Conservation (phyloP, 495 filamentous ascomycete species). For the Bacidia gigantensis region DNA sequence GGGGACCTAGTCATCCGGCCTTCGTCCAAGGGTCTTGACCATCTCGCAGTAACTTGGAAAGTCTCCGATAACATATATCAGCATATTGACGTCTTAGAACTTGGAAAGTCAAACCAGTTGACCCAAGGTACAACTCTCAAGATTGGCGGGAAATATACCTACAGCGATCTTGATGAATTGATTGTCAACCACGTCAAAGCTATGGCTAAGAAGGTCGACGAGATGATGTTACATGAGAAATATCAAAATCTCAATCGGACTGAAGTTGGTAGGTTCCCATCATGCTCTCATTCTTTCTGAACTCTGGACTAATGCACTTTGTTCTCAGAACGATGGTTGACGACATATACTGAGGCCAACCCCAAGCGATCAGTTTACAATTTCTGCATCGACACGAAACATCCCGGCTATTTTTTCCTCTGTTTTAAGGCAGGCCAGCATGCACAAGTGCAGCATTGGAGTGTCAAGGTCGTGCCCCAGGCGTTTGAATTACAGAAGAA, state of each 20-base stretch:
- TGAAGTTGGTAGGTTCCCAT: conserved; percentile 80
- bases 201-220: conserved; percentile 95
- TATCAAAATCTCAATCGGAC: conserved; percentile 66
- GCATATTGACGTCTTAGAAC: conserved; percentile 91
- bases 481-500: conserved; percentile 76
- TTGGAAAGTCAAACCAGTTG: conserved; percentile 94
- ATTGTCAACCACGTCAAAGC: conserved; percentile 95
- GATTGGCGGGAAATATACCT: conserved; percentile 74
- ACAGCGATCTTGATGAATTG: conserved; percentile 91
- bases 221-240: conserved; percentile 85
- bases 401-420: conserved; percentile 86
- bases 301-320: not conserved
- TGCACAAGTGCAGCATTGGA: conserved; percentile 63
- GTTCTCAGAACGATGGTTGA: conserved; percentile 73
- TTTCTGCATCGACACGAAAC: conserved; percentile 84
- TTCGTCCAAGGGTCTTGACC: conserved; percentile 84
- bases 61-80: conserved; percentile 89
- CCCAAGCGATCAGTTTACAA: conserved; percentile 84
- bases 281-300: no score
- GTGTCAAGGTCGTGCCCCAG: conserved; percentile 79
- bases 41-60: conserved; percentile 95
- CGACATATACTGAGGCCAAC: conserved; percentile 89
- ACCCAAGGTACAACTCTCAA: conserved; percentile 73
- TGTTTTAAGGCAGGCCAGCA: conserved; percentile 83
- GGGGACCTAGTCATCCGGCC: conserved; percentile 93